Evolutionary conservation across 192 early-diverging fungal species (phyloP), one percentile per base, ranked within the genome.

Genomic region (Piromyces finnis): DNA sequence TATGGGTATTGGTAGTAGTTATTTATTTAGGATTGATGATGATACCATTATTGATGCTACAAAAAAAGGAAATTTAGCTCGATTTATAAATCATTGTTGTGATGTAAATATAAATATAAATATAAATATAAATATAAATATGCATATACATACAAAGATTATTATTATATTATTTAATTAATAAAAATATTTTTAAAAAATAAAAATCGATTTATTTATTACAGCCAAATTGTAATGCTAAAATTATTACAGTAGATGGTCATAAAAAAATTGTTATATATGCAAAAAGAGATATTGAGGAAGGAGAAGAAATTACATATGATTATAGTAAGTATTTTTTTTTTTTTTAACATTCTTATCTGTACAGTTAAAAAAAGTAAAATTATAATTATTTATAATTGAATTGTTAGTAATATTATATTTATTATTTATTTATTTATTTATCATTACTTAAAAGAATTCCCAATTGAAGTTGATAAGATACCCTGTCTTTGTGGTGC

Each of bases 1-100:
- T n/a, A 89, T 89, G 84, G 98, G 98, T 11, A 96, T 99, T 29
- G 96, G 96, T 26, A 86, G 85, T 78, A 94, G 93, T 84, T 99
- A 99, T 85, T 86, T 99, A 83, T 99, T 98, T 86, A 88, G 97
- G 51, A 91, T 99, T 22, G 97, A 99, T 82, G 95, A 94, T 79
- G 96, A 97, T 81, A 93, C 88, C 30, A 94, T 99, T 79, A 93
- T 99, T 79, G 98, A 99, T 85, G 98, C 98, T 27, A 99, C 98
- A 35, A 94, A 95, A 85, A 94, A 91, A 83, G 98, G 98, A 80
- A 98, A 97, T 84, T 90, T 98, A 82, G 98, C 98, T 78, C 90
- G 97, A 32, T 98, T 99, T 78, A 95, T 99, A 83, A 98, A 99
- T 86, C 98, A 99, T 85, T 94, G 95, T 84, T 99, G 97, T 85